These are phyloP conservation scores for Lunularia cruciata DNA, from an alignment of 225 moss, liverwort and hornwort genomes.

Conservation along the genomic window DNA sequence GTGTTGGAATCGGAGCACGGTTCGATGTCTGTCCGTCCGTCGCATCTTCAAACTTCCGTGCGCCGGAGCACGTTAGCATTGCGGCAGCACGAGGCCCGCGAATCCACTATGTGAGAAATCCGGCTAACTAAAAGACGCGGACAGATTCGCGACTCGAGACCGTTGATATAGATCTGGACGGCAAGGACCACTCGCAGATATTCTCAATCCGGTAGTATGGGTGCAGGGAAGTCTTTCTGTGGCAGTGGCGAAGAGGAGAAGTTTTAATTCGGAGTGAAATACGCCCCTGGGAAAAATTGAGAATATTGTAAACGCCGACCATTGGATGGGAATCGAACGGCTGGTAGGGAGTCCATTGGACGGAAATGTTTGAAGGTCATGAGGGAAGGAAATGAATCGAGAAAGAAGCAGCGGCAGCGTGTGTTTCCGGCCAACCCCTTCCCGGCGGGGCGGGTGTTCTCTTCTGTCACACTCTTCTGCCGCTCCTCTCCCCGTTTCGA, in stretches of 20 bases:
- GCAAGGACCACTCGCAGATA: background rate
- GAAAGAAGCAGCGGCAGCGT: background rate
- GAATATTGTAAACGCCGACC: too few species aligned
- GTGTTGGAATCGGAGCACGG: too few species aligned
- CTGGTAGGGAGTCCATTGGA: background rate
- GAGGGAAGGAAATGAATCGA: too few species aligned
- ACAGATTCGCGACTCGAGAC: background rate
- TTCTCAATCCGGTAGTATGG: background rate
- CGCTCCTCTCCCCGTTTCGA: background rate
- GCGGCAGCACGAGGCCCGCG: too few species aligned
- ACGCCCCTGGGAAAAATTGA: too few species aligned
- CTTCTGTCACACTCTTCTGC: constrained; percentile 5
- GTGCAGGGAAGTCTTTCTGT: background rate
- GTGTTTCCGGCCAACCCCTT: constrained; percentile 16
- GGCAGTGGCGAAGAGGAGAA: background rate
- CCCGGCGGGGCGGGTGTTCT: constrained; percentile 22
- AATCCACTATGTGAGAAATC: too few species aligned
- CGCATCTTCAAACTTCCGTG: too few species aligned
- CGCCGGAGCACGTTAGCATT: background rate
- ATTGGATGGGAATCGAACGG: background rate
- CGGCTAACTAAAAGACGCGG: too few species aligned
- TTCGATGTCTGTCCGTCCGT: background rate
- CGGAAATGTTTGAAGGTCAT: background rate
- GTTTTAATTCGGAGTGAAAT: too few species aligned
- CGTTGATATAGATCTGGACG: constrained; percentile 1